These are phyloP conservation scores for Fraxinus ornus DNA, from an alignment of 305 asterid genomes.

Conservation along the genomic window DNA sequence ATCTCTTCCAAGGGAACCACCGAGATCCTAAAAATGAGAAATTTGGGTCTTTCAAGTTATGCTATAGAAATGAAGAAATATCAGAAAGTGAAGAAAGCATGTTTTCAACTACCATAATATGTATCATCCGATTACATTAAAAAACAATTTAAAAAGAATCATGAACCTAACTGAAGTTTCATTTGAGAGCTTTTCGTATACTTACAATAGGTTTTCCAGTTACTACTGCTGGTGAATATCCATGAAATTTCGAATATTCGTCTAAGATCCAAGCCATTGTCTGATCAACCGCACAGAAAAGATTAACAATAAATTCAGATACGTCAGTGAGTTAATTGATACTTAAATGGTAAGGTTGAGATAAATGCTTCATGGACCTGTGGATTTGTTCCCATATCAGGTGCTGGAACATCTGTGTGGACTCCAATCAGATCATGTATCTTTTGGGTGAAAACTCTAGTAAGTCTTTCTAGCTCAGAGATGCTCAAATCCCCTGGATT, in stretches of 20 bases:
- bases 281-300: slow-evolving; percentile 27
- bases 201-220: slow-evolving; percentile 88
- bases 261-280: slow-evolving; percentile 98
- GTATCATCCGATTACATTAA: not conserved
- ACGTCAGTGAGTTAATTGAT: not conserved
- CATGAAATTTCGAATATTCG: slow-evolving; percentile 90
- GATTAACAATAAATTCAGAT: not conserved
- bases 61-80: not conserved
- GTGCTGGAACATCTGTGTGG: slow-evolving; percentile 84
- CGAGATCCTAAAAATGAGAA: slow-evolving; percentile 53
- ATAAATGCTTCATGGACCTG: slow-evolving; percentile 35
- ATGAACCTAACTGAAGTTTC: not conserved
- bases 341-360: not conserved
- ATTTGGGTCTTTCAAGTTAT: not conserved
- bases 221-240: slow-evolving; percentile 89
- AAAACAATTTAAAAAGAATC: not conserved
- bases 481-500: slow-evolving; percentile 60
- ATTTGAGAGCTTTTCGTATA: not conserved
- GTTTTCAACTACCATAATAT: not conserved
- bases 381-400: slow-evolving; percentile 90
- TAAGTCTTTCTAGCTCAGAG: slow-evolving; percentile 77
- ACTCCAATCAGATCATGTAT: slow-evolving; percentile 77
- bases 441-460: slow-evolving; percentile 83
- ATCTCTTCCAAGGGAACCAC: slow-evolving; percentile 91
- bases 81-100: not conserved